phyloP scores from a whole-genome alignment of 768 basidiomycete species.

The Hirschioporus abietinus region DNA sequence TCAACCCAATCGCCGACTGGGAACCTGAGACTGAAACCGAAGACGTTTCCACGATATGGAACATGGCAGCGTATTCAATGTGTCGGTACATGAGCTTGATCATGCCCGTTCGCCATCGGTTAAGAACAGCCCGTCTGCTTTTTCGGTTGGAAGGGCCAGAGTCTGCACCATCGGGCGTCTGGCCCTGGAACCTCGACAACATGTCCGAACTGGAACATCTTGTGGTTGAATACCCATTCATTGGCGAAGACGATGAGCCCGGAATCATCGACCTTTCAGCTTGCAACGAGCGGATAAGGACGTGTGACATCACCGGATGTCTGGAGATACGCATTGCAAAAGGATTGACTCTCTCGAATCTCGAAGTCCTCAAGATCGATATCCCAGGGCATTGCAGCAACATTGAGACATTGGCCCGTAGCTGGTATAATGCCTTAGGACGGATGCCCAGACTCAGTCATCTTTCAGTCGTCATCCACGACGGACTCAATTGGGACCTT shows the following conservation, averaged over 20 bases:
- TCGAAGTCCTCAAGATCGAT: not conserved
- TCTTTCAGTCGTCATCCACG: not conserved
- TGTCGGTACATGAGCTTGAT: not conserved
- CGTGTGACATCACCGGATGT: not conserved
- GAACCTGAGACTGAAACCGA: too few relatives aligned
- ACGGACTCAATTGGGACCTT: not conserved
- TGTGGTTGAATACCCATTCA: not conserved
- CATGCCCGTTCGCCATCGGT: not conserved
- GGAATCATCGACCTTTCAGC: not conserved
- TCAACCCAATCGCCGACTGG: too few relatives aligned
- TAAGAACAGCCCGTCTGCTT: too few relatives aligned
- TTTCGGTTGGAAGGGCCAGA: too few relatives aligned
- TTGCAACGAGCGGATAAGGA: not conserved
- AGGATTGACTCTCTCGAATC: not conserved
- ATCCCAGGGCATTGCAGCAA: not conserved
- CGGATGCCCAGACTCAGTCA: not conserved
- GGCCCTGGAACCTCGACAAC: not conserved
- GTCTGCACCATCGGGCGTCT: too few relatives aligned
- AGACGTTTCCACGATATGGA: too few relatives aligned
- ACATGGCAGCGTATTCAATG: too few relatives aligned
- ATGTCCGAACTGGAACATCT: not conserved
- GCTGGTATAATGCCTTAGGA: not conserved
- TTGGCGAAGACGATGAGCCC: too few relatives aligned
- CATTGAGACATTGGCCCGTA: not conserved
- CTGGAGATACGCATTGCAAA: not conserved